phyloP scores from a whole-genome alignment of 2,329 filamentous ascomycete genomes.

The Pseudofabraea citricarpa region DNA sequence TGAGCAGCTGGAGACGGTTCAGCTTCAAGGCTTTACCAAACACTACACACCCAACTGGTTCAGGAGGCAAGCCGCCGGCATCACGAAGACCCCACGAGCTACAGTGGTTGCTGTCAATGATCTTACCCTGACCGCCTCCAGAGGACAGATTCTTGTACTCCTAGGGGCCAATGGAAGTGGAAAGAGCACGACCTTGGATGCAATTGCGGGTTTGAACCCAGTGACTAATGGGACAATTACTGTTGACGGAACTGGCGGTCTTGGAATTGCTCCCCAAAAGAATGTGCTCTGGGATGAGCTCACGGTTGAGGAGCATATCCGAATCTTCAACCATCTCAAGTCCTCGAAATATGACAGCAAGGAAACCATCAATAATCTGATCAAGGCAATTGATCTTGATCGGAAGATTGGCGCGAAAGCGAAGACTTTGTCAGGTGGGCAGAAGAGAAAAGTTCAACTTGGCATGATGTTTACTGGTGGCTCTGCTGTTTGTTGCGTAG shows the following conservation, averaged over 20 bases:
- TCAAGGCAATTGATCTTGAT: constrained; percentile 67
- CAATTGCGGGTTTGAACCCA: constrained; percentile 76
- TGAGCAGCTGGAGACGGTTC: constrained; percentile 47
- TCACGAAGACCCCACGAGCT: constrained; percentile 39
- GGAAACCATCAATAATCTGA: constrained; percentile 56
- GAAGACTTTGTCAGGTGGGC: constrained; percentile 80
- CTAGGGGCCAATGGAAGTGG: constrained; percentile 87
- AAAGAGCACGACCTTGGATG: constrained; percentile 85
- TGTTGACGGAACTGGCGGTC: constrained; percentile 71
- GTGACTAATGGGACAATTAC: constrained; percentile 72
- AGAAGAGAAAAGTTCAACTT: constrained; percentile 87
- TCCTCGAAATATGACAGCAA: constrained; percentile 52
- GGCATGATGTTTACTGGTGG: constrained; percentile 95
- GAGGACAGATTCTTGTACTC: constrained; percentile 80
- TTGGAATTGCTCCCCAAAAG: constrained; percentile 87
- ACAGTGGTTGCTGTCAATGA: constrained; percentile 75
- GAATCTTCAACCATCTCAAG: constrained; percentile 81
- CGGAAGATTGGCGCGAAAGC: constrained; percentile 68
- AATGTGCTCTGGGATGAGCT: constrained; percentile 91
- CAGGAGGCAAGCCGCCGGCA: constrained; percentile 36
- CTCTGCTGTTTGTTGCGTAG: constrained; percentile 81
- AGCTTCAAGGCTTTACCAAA: constrained; percentile 71
- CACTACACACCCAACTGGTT: constrained; percentile 65
- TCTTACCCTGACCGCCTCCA: constrained; percentile 64
- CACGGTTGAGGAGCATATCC: constrained; percentile 79